Percentiles rank a stretch among this genome's conserved stretches.
phyloP scores from a whole-genome alignment of 208 protist genomes.

The Trypanosoma lewisi region DNA sequence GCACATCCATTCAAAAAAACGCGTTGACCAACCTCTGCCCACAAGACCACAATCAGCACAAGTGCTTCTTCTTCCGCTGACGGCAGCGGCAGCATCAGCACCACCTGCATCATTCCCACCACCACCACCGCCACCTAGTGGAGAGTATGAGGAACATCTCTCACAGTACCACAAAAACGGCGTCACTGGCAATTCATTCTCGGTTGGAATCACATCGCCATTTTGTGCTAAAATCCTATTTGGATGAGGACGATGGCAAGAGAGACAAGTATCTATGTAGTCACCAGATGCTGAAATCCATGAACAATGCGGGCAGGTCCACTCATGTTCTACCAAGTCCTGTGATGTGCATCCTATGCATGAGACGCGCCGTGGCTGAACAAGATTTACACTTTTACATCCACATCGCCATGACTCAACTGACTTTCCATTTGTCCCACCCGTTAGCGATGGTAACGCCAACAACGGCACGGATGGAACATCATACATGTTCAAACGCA shows the following conservation, averaged over 20 bases:
- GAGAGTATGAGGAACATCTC: slow-evolving; percentile 17
- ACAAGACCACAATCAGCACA: slow-evolving; percentile 17
- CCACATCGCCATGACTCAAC: slow-evolving; percentile 42
- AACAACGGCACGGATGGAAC: not conserved
- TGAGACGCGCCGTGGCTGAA: slow-evolving; percentile 10
- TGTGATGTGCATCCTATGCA: slow-evolving; percentile 45
- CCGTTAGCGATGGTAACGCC: not conserved
- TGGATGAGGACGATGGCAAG: slow-evolving; percentile 56
- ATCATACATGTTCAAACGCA: slow-evolving; percentile 12
- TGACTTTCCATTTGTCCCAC: not conserved
- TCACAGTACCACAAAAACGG: slow-evolving; percentile 22
- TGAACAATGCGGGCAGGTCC: slow-evolving; percentile 57
- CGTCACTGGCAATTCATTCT: not conserved
- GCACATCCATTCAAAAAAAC: slow-evolving; percentile 62
- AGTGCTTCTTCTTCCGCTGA: not conserved
- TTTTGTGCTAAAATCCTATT: not conserved
- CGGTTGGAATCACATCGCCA: not conserved
- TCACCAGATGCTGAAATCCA: slow-evolving; percentile 34
- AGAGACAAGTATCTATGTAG: slow-evolving; percentile 38
- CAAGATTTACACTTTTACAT: slow-evolving; percentile 38
- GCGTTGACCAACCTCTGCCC: slow-evolving; percentile 24
- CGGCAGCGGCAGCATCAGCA: not conserved
- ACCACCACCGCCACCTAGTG: not conserved
- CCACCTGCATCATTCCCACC: no score
- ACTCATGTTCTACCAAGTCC: slow-evolving; percentile 32